Percentiles rank a stretch among this genome's conserved stretches.
phyloP scores from a whole-genome alignment of 1,284 basidiomycete genomes.

The Boletellus deceptivus region DNA sequence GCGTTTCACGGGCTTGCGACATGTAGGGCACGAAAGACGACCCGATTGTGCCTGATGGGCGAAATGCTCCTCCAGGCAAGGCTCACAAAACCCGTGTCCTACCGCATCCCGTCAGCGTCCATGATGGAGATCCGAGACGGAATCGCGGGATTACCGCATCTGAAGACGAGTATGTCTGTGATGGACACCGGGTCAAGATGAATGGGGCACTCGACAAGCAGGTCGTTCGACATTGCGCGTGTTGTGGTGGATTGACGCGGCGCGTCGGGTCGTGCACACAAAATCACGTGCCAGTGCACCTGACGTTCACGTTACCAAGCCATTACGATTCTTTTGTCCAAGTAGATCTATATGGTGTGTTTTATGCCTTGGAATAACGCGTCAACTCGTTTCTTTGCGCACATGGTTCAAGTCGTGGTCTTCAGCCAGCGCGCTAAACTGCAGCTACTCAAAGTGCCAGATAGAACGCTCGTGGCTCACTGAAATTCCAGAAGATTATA shows the following conservation, averaged over 20 bases:
- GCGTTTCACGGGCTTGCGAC: constrained; percentile 28
- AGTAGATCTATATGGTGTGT: too few species aligned
- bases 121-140: constrained; percentile 2
- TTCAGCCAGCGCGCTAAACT: too few species aligned
- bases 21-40: constrained; percentile 24
- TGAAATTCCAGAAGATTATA: too few species aligned
- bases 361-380: too few species aligned
- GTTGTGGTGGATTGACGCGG: neutral
- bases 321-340: too few species aligned
- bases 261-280: neutral
- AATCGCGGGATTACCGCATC: constrained; percentile 25
- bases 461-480: too few species aligned
- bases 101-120: constrained; percentile 11
- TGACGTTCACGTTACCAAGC: too few species aligned
- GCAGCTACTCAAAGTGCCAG: too few species aligned
- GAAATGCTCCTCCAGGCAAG: constrained; percentile 26
- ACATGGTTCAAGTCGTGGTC: too few species aligned
- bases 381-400: too few species aligned
- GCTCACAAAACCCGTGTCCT: constrained; percentile 35
- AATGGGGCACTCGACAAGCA: constrained; percentile 33
- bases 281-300: neutral
- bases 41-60: constrained; percentile 8
- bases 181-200: constrained; percentile 30
- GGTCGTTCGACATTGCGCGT: constrained; percentile 16
- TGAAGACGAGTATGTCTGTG: constrained; percentile 30